Evolutionary conservation across 257 asterid genomes (phyloP), one percentile per base, ranked within the genome.

Genomic region (Solanum lycopersicoides): DNA sequence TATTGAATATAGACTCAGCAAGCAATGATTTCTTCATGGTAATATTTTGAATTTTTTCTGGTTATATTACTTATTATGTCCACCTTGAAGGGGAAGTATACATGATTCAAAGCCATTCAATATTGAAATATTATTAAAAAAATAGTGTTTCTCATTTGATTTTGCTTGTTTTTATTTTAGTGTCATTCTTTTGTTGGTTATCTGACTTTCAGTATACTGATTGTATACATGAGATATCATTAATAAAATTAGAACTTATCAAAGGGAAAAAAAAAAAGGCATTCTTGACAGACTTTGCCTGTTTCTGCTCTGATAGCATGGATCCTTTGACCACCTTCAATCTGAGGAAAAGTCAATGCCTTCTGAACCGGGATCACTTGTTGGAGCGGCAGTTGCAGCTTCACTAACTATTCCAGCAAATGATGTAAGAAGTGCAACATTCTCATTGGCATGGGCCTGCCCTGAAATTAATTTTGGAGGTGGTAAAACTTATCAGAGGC

Each of bases 401-500:
- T 93, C 99, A 59, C 71, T 96, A 86, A 92, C 94, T 76, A 87
- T 97, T 91, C 98, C 98, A 79, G 92, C 98, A 56, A 92, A 85
- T 87, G 79, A 93, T 59, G 95, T 91, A 76, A 90, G 86, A 83
- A 94, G 94, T 34, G 95, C 94, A 77, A 92, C 98, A 76, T 97
- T 97, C 89, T 92, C 98, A 13, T 86, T 97, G 91, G 94, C 96
- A 82, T 97, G 99, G 99, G 96, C 95, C 85, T 96, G 99, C 89
- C 95, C 99, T 15, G 99, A 97, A 92, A 89, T 97, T 73, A 92
- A 85, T 88, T 97, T 96, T 89, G 85, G 82, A 32, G 88, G 93
- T 83, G 99, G 99, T 88, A 96, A 95, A 94, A 97, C 98, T 88
- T 97, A 97, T 91, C 94, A 92, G 93, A 95, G 99, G 99, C 87